Evolutionary conservation across 495 filamentous ascomycete species (phyloP).

Genomic region (Trichoderma gamsii): DNA sequence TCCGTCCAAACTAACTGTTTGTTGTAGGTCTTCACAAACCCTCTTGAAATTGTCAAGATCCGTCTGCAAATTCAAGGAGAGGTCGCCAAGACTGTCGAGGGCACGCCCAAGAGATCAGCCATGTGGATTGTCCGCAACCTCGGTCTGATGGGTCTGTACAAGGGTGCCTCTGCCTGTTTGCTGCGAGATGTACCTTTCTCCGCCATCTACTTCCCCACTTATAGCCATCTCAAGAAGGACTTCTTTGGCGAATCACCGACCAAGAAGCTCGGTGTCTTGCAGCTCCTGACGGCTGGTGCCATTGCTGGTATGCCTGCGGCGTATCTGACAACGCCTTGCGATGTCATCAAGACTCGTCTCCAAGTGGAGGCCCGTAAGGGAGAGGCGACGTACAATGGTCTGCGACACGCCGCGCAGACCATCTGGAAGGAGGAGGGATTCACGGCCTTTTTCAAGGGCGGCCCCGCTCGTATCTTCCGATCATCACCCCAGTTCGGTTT

Average conservation of each 20-base stretch:
- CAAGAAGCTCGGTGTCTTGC: constrained; percentile 85
- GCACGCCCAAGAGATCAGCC: constrained; percentile 76
- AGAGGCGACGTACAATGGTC: constrained; percentile 73
- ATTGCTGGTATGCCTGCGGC: constrained; percentile 98
- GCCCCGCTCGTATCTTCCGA: constrained; percentile 86
- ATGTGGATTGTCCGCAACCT: constrained; percentile 97
- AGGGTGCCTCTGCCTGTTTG: constrained; percentile 92
- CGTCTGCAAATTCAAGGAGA: constrained; percentile 96
- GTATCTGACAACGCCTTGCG: constrained; percentile 94
- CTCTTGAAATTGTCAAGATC: constrained; percentile 98
- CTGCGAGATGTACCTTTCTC: constrained; percentile 96
- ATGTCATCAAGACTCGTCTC: constrained; percentile 97
- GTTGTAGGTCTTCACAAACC: constrained; percentile 84
- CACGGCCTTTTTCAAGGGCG: constrained; percentile 96
- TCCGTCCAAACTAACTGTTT: constrained; percentile 15
- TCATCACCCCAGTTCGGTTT: constrained; percentile 97
- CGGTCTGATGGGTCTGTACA: constrained; percentile 92
- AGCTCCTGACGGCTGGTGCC: constrained; percentile 90
- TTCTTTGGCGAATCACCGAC: constrained; percentile 84
- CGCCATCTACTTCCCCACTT: constrained; percentile 97
- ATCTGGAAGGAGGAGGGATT: constrained; percentile 89
- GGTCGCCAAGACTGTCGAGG: constrained; percentile 81
- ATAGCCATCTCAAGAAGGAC: constrained; percentile 88
- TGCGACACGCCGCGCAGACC: constrained; percentile 80
- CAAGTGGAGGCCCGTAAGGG: constrained; percentile 97